These are phyloP conservation scores for Cladophialophora psammophila DNA, from an alignment of 2,329 filamentous ascomycete species.

Conservation along the genomic window DNA sequence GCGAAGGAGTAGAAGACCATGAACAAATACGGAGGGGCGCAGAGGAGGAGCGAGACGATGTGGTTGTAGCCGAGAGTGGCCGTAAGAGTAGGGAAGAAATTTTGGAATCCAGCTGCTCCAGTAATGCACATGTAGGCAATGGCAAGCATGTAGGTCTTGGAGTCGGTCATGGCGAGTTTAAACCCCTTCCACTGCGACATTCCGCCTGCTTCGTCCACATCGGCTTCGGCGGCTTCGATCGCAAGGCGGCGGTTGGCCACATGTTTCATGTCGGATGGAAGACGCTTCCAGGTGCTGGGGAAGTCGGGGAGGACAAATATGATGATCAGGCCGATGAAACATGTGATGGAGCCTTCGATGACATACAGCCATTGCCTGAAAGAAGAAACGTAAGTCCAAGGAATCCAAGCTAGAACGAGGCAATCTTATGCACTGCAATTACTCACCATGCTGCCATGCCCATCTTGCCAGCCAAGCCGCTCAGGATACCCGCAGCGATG, in stretches of 20 bases:
- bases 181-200: constrained; percentile 59
- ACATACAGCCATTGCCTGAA: constrained; percentile 65
- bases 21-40: constrained; percentile 63
- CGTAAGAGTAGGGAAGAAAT: constrained; percentile 64
- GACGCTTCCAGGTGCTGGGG: constrained; percentile 53
- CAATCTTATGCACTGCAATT: constrained; percentile 35
- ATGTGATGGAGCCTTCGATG: constrained; percentile 61
- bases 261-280: constrained; percentile 54
- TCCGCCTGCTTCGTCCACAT: constrained; percentile 57
- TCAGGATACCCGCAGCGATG: constrained; percentile 61
- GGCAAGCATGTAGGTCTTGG: constrained; percentile 51
- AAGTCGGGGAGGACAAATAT: constrained; percentile 50
- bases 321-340: constrained; percentile 50
- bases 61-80: constrained; percentile 54
- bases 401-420: not conserved
- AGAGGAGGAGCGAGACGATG: constrained; percentile 60
- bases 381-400: not conserved
- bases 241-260: constrained; percentile 59
- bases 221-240: constrained; percentile 58
- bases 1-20: constrained; percentile 59
- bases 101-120: constrained; percentile 61
- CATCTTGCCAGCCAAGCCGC: constrained; percentile 61
- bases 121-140: constrained; percentile 59
- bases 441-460: constrained; percentile 63
- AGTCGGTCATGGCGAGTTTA: constrained; percentile 60